phyloP scores from a whole-genome alignment of 129 eudicot species.

The Pulicaria dysenterica region DNA sequence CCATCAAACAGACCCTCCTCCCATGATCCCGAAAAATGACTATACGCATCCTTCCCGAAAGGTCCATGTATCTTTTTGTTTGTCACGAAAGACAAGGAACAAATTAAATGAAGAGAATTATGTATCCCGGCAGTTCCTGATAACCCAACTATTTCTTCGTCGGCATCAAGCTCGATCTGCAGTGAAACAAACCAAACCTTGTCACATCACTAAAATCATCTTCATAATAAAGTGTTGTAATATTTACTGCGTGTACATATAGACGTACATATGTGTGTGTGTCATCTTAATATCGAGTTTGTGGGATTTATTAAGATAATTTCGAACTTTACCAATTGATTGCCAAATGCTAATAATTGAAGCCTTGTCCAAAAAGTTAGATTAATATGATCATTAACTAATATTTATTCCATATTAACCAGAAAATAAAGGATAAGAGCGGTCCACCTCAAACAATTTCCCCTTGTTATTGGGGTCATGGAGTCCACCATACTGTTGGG shows the following conservation, averaged over 20 bases:
- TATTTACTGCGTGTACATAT: too few relatives aligned
- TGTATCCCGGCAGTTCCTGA: constrained; percentile 1
- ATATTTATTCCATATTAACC: too few relatives aligned
- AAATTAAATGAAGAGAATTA: constrained; percentile 1
- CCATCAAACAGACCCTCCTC: constrained; percentile 28
- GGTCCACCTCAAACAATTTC: not conserved
- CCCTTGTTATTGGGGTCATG: not conserved
- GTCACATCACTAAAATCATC: not conserved
- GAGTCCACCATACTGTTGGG: constrained; percentile 1
- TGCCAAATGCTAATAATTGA: too few relatives aligned
- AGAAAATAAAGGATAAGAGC: not conserved
- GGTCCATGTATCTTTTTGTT: constrained; percentile 30
- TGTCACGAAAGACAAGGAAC: constrained; percentile 18
- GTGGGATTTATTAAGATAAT: too few relatives aligned
- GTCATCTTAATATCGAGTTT: too few relatives aligned
- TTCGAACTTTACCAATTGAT: too few relatives aligned
- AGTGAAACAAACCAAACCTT: not conserved
- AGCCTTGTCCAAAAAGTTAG: too few relatives aligned
- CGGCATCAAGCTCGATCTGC: constrained; percentile 11
- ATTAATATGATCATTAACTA: too few relatives aligned
- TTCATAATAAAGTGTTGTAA: too few relatives aligned
- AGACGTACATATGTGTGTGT: too few relatives aligned
- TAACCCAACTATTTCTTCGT: constrained; percentile 30
- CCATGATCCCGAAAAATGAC: constrained; percentile 4
- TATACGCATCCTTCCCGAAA: constrained; percentile 15